Conservation (phyloP, 805 yeast species). For the Candida maltosa region DNA sequence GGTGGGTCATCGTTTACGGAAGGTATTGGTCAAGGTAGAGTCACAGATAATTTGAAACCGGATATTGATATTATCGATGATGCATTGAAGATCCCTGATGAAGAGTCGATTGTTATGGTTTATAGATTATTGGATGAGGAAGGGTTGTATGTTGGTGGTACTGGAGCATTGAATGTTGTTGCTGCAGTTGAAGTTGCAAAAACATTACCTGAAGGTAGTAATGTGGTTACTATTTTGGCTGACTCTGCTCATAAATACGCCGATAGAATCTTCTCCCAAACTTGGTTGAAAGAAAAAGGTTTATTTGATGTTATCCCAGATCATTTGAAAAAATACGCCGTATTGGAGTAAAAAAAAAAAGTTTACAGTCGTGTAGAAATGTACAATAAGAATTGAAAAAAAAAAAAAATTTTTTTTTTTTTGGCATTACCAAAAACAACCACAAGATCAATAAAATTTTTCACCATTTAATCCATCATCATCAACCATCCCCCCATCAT, state of each 20-base stretch:
- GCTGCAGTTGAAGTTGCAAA: conserved; percentile 82
- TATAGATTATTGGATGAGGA: conserved; percentile 83
- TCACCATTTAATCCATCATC: too few relatives aligned
- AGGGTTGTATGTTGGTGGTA: conserved; percentile 88
- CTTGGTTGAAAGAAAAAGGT: conserved; percentile 72
- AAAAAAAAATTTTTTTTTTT: not conserved
- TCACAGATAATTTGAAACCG: conserved; percentile 74
- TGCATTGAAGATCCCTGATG: conserved; percentile 76
- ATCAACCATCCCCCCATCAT: not conserved
- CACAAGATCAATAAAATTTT: not conserved
- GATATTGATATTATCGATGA: conserved; percentile 76
- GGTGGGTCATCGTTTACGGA: conserved; percentile 88
- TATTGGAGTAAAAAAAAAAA: conserved; percentile 22
- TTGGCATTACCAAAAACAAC: not conserved
- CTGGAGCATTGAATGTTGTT: conserved; percentile 85
- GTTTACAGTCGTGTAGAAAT: not conserved
- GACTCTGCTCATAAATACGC: conserved; percentile 91
- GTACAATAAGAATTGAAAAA: not conserved
- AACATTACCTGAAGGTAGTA: conserved; percentile 70
- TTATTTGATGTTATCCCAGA: conserved; percentile 67
- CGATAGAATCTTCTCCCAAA: conserved; percentile 71
- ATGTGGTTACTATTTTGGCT: conserved; percentile 84
- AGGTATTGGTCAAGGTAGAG: conserved; percentile 95
- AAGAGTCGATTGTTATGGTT: conserved; percentile 77
- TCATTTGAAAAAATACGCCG: conserved; percentile 64